Conservation (phyloP, 2,329 filamentous ascomycete genomes). For the Cadophora luteo-olivacea region DNA sequence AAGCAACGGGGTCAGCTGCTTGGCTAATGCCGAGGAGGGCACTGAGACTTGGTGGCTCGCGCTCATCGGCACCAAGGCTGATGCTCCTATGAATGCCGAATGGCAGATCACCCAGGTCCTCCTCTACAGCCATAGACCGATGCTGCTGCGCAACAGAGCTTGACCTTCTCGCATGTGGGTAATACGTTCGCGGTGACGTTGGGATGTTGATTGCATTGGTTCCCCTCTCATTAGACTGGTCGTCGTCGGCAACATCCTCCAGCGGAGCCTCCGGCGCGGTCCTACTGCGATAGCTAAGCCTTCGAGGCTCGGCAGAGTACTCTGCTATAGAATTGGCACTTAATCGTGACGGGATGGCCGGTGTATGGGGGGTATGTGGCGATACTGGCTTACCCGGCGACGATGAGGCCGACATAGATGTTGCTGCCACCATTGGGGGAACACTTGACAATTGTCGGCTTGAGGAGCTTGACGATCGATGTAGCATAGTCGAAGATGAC, state of each 20-base stretch:
- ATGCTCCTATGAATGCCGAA: constrained; percentile 69
- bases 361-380: constrained; percentile 89
- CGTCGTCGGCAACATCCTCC: constrained; percentile 40
- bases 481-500: constrained; percentile 85
- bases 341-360: constrained; percentile 90
- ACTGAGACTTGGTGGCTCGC: constrained; percentile 69
- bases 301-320: constrained; percentile 53
- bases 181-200: constrained; percentile 66
- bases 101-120: constrained; percentile 64
- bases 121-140: constrained; percentile 60
- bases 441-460: constrained; percentile 66
- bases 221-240: constrained; percentile 54
- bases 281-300: constrained; percentile 34
- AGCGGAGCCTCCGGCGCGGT: constrained; percentile 33
- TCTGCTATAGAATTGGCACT: constrained; percentile 88
- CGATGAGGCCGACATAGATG: constrained; percentile 82
- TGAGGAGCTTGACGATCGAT: constrained; percentile 80
- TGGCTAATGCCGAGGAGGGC: constrained; percentile 59
- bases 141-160: constrained; percentile 73
- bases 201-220: constrained; percentile 77
- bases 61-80: constrained; percentile 69
- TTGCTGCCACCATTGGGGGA: constrained; percentile 71
- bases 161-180: constrained; percentile 63
- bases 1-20: constrained; percentile 47
- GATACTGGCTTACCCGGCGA: constrained; percentile 91